A percentile compares a stretch with the other conserved stretches of the same genome.
phyloP scores from a whole-genome alignment of 352 stramenopile genomes.

The Elongisporangium senticosum region DNA sequence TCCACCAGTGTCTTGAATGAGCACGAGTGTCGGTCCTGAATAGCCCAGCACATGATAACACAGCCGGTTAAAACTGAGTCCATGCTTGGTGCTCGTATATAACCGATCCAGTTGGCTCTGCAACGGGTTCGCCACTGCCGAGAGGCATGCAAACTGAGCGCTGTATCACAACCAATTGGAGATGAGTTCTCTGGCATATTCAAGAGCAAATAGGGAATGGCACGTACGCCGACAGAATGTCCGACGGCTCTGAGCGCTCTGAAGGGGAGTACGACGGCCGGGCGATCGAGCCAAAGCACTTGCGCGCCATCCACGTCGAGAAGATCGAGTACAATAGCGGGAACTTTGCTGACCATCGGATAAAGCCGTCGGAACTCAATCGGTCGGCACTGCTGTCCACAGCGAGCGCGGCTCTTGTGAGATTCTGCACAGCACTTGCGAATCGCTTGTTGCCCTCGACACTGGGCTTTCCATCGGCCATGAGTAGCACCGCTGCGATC shows the following conservation, averaged over 20 bases:
- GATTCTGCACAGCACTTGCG: conserved; percentile 27
- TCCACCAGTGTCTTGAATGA: conserved; percentile 67
- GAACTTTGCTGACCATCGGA: conserved; percentile 56
- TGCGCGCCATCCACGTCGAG: conserved; percentile 58
- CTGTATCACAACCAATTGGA: conserved; percentile 14
- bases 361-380: conserved; percentile 46
- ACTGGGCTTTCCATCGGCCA: conserved; percentile 28
- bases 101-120: conserved; percentile 57
- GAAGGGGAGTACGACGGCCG: conserved; percentile 48
- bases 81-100: conserved; percentile 78
- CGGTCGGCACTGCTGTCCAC: conserved; percentile 9
- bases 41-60: conserved; percentile 82
- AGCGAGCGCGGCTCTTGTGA: conserved; percentile 38
- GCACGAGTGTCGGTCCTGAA: conserved; percentile 55
- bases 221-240: conserved; percentile 63
- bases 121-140: conserved; percentile 43
- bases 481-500: conserved; percentile 42
- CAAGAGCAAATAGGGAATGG: not conserved
- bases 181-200: not conserved
- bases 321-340: conserved; percentile 77
- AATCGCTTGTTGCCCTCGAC: conserved; percentile 23
- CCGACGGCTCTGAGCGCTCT: conserved; percentile 46
- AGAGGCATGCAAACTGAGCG: conserved; percentile 61
- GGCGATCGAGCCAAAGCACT: conserved; percentile 43
- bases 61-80: conserved; percentile 79